Conservation (phyloP, 2,329 filamentous ascomycete species). For the Neobulgaria alba region DNA sequence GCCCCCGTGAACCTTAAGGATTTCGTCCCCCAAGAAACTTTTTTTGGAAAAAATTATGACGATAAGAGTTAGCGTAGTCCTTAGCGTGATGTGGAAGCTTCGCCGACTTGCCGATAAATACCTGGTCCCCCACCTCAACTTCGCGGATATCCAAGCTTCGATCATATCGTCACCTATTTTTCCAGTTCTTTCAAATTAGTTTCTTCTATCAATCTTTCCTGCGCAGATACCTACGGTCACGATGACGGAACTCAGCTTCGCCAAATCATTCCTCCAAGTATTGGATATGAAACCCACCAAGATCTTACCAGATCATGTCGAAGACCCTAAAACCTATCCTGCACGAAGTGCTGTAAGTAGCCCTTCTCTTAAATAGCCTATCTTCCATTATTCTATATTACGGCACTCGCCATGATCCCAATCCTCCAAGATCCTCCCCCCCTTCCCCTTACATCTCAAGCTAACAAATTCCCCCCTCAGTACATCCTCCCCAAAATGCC, state of each 20-base stretch:
- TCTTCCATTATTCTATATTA: not conserved
- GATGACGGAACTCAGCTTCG: conserved; percentile 81
- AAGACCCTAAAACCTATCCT: conserved; percentile 73
- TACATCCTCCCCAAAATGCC: conserved; percentile 65
- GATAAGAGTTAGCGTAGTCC: conserved; percentile 19
- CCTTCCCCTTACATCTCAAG: no score
- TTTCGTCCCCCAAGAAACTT: no score
- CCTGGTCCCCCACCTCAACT: no score
- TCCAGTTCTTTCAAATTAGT: no score
- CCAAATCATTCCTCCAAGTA: conserved; percentile 70
- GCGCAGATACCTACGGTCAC: conserved; percentile 18
- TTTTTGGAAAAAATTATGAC: conserved; percentile 13
- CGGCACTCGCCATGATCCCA: not conserved
- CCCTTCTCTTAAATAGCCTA: not conserved
- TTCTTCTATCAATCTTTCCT: conserved; percentile 1
- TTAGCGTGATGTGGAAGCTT: conserved; percentile 3
- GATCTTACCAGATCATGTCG: conserved; percentile 82
- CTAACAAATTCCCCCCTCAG: conserved; percentile 33
- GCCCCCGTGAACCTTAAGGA: no score
- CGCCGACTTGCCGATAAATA: no score
- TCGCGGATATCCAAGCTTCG: no score
- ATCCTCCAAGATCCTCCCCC: no score
- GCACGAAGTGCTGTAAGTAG: conserved; percentile 63
- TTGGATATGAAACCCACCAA: conserved; percentile 74
- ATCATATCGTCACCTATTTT: no score